These are phyloP conservation scores for Xylaria palmicola DNA, from an alignment of 495 filamentous ascomycete species.

Conservation along the genomic window DNA sequence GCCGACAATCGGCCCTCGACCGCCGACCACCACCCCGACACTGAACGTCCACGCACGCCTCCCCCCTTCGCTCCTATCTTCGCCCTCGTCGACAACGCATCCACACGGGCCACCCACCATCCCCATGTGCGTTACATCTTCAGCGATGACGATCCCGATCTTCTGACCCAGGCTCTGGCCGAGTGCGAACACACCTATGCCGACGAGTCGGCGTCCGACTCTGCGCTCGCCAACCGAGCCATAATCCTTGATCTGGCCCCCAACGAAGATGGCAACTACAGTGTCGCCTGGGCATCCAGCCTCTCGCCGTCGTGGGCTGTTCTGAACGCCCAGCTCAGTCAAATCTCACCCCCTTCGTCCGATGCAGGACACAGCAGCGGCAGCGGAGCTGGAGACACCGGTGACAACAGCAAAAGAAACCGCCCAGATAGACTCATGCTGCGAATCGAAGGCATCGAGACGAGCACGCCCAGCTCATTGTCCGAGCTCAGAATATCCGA, in stretches of 20 bases:
- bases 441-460: constrained; percentile 61
- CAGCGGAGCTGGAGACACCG: constrained; percentile 21
- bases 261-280: constrained; percentile 40
- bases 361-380: constrained; percentile 38
- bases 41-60: constrained; percentile 20
- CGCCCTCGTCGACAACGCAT: constrained; percentile 59
- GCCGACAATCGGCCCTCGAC: constrained; percentile 23
- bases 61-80: constrained; percentile 64
- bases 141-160: constrained; percentile 69
- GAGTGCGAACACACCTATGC: constrained; percentile 32
- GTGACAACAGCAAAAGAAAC: constrained; percentile 22
- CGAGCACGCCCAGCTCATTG: constrained; percentile 24
- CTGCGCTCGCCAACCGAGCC: constrained; percentile 45
- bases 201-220: constrained; percentile 20
- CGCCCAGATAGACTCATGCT: constrained; percentile 57
- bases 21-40: constrained; percentile 27
- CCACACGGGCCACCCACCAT: constrained; percentile 57
- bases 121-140: constrained; percentile 92
- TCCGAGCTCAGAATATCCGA: constrained; percentile 13
- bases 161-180: constrained; percentile 54
- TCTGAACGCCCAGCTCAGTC: constrained; percentile 38
- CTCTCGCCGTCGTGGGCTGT: constrained; percentile 50
- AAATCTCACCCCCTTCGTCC: constrained; percentile 28
- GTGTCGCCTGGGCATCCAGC: constrained; percentile 45
- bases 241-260: constrained; percentile 54